These are phyloP conservation scores for Talaromyces sp. DNA, from an alignment of 2,329 filamentous ascomycete genomes.

Conservation along the genomic window DNA sequence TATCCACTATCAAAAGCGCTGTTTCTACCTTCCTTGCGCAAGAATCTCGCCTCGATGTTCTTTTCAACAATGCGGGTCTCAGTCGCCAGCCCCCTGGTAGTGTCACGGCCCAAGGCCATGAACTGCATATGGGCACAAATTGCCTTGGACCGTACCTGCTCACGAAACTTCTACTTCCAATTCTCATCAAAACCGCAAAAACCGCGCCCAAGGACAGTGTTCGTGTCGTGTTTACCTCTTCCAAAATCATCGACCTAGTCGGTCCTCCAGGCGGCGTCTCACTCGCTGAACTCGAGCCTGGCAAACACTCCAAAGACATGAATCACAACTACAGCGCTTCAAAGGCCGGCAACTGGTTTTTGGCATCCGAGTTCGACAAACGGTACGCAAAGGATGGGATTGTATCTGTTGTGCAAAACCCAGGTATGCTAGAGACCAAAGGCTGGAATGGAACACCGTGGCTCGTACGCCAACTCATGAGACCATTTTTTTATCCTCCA, in stretches of 20 bases:
- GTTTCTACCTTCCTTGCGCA: slow-evolving; percentile 20
- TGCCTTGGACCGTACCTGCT: slow-evolving; percentile 40
- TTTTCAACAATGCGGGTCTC: slow-evolving; percentile 46
- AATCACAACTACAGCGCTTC: slow-evolving; percentile 24
- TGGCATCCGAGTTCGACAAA: slow-evolving; percentile 33
- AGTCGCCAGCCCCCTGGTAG: slow-evolving; percentile 28
- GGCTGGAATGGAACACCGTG: neutral
- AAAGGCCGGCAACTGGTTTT: slow-evolving; percentile 40
- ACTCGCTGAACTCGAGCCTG: slow-evolving; percentile 22
- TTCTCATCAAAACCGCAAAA: slow-evolving; percentile 32
- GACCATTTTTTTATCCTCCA: slow-evolving; percentile 31
- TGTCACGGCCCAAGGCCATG: slow-evolving; percentile 35
- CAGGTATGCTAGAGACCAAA: slow-evolving; percentile 7
- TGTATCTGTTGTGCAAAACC: slow-evolving; percentile 11
- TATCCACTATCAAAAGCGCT: neutral
- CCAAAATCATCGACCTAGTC: slow-evolving; percentile 28
- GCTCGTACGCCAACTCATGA: slow-evolving; percentile 19
- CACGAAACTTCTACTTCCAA: slow-evolving; percentile 34
- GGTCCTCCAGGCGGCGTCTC: slow-evolving; percentile 23
- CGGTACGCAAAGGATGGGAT: slow-evolving; percentile 11
- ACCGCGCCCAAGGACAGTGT: slow-evolving; percentile 27
- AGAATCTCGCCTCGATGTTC: slow-evolving; percentile 41
- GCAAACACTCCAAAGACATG: slow-evolving; percentile 29
- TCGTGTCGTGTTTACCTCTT: slow-evolving; percentile 37
- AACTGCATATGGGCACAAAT: slow-evolving; percentile 41